These are phyloP conservation scores for Carex parvula DNA, from an alignment of 176 grass and related monocot species.

Conservation along the genomic window DNA sequence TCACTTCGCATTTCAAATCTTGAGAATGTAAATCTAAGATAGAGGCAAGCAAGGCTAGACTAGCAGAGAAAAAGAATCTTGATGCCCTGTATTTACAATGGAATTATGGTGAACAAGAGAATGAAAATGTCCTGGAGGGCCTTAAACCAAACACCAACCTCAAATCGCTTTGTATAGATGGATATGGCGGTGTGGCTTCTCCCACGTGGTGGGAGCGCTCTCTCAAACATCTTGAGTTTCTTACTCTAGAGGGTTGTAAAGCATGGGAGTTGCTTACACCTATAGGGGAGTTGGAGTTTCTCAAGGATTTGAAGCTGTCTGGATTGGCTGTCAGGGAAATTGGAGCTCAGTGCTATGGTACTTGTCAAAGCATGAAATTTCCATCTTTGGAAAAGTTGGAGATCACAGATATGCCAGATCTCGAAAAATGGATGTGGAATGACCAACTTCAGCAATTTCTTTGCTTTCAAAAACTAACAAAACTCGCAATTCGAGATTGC, in stretches of 20 bases:
- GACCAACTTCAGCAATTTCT: background rate
- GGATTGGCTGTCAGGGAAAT: background rate
- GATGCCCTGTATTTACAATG: constrained; percentile 18
- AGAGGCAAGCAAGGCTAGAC: background rate
- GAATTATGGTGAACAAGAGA: background rate
- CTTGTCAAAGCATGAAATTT: background rate
- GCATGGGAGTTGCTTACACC: constrained; percentile 6
- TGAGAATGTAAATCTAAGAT: background rate
- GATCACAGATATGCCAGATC: background rate
- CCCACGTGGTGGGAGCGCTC: constrained; percentile 30
- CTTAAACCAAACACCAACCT: constrained; percentile 30
- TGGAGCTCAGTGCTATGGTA: background rate
- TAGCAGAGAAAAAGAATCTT: constrained; percentile 29
- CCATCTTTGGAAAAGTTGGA: constrained; percentile 29
- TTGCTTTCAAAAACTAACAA: background rate
- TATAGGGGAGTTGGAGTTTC: background rate
- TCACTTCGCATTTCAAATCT: background rate
- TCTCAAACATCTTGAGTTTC: constrained; percentile 6
- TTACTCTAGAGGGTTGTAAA: constrained; percentile 31
- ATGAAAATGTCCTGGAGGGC: constrained; percentile 27
- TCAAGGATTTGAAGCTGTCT: constrained; percentile 9
- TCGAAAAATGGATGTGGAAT: constrained; percentile 12
- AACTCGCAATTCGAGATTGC: background rate
- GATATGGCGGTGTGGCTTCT: constrained; percentile 12
- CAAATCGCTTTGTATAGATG: constrained; percentile 25